A percentile compares a stretch with the other conserved stretches of the same genome.
phyloP scores from a whole-genome alignment of 1,139 yeast genomes.

The Geotrichum fermentans region DNA sequence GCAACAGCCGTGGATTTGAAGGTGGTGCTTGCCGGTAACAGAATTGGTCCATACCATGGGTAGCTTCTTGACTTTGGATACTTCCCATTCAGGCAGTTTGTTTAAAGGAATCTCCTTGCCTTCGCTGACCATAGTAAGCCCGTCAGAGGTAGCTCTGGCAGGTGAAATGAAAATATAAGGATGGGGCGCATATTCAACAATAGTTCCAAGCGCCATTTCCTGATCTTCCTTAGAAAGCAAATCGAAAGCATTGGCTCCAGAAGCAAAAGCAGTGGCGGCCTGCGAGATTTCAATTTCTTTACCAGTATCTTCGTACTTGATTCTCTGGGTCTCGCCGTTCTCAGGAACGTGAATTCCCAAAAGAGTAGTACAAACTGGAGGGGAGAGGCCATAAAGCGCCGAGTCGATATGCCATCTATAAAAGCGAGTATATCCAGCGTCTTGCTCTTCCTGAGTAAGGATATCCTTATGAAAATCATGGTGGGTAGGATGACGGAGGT shows the following conservation, averaged over 20 bases:
- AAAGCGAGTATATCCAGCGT: conserved; percentile 63
- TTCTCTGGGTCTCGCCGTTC: conserved; percentile 39
- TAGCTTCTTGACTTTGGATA: conserved; percentile 60
- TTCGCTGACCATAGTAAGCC: conserved; percentile 77
- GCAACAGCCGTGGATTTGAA: conserved; percentile 79
- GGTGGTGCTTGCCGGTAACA: conserved; percentile 72
- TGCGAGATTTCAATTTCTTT: conserved; percentile 62
- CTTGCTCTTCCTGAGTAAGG: conserved; percentile 55
- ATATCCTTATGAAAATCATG: conserved; percentile 67
- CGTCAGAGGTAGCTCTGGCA: conserved; percentile 77
- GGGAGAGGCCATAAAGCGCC: conserved; percentile 75
- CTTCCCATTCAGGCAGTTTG: conserved; percentile 76
- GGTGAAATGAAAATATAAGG: conserved; percentile 80
- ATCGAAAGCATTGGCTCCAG: conserved; percentile 72
- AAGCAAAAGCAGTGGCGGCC: conserved; percentile 83
- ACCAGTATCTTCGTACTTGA: conserved; percentile 62
- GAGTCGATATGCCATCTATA: conserved; percentile 92
- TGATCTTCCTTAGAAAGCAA: conserved; percentile 62
- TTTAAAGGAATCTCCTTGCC: conserved; percentile 62
- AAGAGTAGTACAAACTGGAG: conserved; percentile 78
- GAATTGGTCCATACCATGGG: conserved; percentile 92
- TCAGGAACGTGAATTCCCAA: conserved; percentile 64
- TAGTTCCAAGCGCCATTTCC: conserved; percentile 64
- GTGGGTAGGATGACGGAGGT: conserved; percentile 77
- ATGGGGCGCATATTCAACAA: conserved; percentile 83